phyloP scores from a whole-genome alignment of 768 basidiomycete genomes.

The Pleurotus cornucopiae region DNA sequence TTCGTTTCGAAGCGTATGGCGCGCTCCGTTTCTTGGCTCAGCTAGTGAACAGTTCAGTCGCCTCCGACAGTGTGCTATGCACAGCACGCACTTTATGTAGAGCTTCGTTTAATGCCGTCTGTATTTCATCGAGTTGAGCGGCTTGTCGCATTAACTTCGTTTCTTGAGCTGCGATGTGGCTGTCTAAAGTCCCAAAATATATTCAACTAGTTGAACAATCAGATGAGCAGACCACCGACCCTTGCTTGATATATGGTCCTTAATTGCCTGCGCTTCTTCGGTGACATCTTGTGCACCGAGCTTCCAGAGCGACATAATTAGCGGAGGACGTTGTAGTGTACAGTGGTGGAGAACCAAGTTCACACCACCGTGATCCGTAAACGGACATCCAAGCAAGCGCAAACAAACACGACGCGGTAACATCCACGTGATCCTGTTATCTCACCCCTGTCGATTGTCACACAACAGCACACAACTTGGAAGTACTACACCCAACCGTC shows the following conservation, averaged over 20 bases:
- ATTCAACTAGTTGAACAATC: constrained; percentile 1
- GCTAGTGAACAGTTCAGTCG: constrained; percentile 27
- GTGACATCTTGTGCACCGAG: constrained; percentile 43
- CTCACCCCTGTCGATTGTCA: no score
- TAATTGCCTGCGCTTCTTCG: constrained; percentile 40
- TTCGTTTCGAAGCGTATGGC: constrained; percentile 51
- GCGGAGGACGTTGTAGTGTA: constrained; percentile 8
- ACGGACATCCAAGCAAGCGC: neutral
- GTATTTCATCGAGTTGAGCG: constrained; percentile 38
- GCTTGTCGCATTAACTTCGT: constrained; percentile 37
- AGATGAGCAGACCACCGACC: constrained; percentile 23
- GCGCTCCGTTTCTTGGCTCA: constrained; percentile 53
- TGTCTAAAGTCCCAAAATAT: constrained; percentile 28
- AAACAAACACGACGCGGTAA: constrained; percentile 2
- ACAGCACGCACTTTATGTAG: constrained; percentile 37
- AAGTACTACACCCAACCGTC: no score
- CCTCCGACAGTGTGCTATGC: no score
- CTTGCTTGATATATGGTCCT: constrained; percentile 47
- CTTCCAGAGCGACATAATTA: constrained; percentile 44
- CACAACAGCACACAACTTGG: no score
- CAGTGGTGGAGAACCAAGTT: neutral
- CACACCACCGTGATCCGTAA: no score
- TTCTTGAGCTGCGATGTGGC: constrained; percentile 44
- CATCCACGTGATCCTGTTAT: neutral
- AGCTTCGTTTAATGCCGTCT: constrained; percentile 37